Evolutionary conservation across 176 grass and related monocot species (phyloP).

Genomic region (Phyllostachys edulis): DNA sequence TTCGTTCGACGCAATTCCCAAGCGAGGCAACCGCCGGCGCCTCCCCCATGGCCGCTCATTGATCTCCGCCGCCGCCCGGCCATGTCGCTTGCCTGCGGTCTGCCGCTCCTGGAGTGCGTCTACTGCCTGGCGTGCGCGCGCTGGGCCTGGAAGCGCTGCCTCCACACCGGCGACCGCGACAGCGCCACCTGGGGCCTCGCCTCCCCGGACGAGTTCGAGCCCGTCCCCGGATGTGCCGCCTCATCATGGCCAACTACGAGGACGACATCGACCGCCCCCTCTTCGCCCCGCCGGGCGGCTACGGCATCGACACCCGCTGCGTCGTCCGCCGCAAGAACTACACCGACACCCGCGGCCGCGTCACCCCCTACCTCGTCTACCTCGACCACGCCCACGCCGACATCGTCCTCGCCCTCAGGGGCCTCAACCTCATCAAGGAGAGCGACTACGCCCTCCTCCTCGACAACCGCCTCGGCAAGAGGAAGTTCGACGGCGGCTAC

Average conservation of each 20-base stretch:
- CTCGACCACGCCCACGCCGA: conserved; percentile 76
- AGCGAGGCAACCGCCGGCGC: neutral
- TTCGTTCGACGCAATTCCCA: neutral
- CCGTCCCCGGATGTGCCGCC: conserved; percentile 78
- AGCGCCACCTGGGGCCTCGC: conserved; percentile 78
- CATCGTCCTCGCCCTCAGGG: conserved; percentile 72
- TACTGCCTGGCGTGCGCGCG: conserved; percentile 96
- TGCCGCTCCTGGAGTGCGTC: conserved; percentile 89
- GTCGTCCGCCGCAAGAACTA: conserved; percentile 66
- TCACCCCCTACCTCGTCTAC: conserved; percentile 85
- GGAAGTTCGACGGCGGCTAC: conserved; percentile 75
- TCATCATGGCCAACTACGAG: conserved; percentile 83
- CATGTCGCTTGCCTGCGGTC: conserved; percentile 81
- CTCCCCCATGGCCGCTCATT: neutral
- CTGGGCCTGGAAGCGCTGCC: conserved; percentile 94
- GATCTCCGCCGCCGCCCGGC: neutral
- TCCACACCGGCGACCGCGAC: conserved; percentile 70
- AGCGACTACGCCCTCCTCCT: conserved; percentile 77
- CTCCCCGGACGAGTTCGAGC: conserved; percentile 63
- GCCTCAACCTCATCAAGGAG: conserved; percentile 75
- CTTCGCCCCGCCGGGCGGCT: conserved; percentile 27
- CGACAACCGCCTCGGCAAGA: conserved; percentile 83
- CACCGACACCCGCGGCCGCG: conserved; percentile 58
- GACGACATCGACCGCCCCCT: conserved; percentile 34
- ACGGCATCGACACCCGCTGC: conserved; percentile 32